Base-by-base conservation (phyloP, 2,329 filamentous ascomycete genomes). In the Metarhizium rileyi region DNA sequence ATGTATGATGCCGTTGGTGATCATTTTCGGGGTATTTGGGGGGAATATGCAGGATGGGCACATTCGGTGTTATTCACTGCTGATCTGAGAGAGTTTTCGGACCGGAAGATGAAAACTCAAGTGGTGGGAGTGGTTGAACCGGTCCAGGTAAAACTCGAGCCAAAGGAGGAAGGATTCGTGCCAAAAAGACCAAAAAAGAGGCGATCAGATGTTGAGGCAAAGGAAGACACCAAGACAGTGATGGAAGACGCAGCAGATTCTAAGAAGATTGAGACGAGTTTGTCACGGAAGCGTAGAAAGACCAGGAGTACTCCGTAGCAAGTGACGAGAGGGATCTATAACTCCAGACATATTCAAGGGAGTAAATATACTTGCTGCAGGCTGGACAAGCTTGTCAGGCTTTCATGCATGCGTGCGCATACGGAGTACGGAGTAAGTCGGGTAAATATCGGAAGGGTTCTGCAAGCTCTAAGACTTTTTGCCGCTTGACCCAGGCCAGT, bases 61-160 rank as follows among this genome's bases (percentile, higher is more conserved):
- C 93, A 98, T 69, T 95, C 88, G 3, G 93, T 98, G 8, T 74
- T 98, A 12, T 98, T 98, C 62, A 95, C 93, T 0, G 94, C 93
- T 0, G 90, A 98, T 62, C 67, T 98, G 50, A 86, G 81, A 61
- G 80, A 87, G 0, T 97, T 97, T 61, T 84, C 90, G 0, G 85
- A 87, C 56, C 76, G 78, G 43, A 70, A 74, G 16, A 49, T 52
- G 3, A 57, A 55, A 35, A 49, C 41, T 23, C 44, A 55, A 6
- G 20, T 10, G 8, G 14, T 14, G 6, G 20, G 20, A 6, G 40
- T 12, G 7, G 9, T 7, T 9, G 26, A 18, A 12, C 28, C n/a
- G 25, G 9, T 33, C 16, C 18, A 18, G 27, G 30, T 52, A 20
- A 46, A 46, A 16, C 16, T 33, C 4, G 50, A 52, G 18, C 48